Evolutionary conservation across 2,329 filamentous ascomycete genomes (phyloP), one percentile per base, ranked within the genome.

Genomic region (Paecilomyces niveus): DNA sequence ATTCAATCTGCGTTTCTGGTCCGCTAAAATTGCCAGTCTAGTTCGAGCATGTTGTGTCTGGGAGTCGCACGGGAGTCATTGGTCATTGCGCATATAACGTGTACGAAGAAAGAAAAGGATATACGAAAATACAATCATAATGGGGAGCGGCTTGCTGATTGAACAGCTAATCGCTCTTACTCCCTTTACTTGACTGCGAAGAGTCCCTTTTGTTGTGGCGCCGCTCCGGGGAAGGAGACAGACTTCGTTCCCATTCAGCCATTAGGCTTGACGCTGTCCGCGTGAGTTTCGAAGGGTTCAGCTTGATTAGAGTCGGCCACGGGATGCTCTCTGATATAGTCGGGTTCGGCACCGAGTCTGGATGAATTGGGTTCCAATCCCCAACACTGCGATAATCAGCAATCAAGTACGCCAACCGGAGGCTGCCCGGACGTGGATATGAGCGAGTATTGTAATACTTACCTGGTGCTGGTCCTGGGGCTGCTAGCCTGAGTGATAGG

Each of bases 171-270:
- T 73, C 69, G 53, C 65, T 69, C 61, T 72, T 72, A 63, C 64
- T 66, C 56, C 66, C 67, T 57, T 72, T 72, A 32, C 60, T 62
- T 8, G 61, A 57, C 5, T 58, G 59, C 33, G 66, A 60, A 35
- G 64, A 66, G 35, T 52, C 50, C 22, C 26, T 18, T 13, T 29
- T 52, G 22, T 21, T 52, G 21, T 21, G 22, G 60, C 55, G 53
- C 22, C 55, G 50, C 3, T 72, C 71, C 3, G 73, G 67, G 0
- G 82, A 78, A 33, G 85, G 80, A 1, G 83, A 85, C 13, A 92
- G 77, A 64, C 84, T 89, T 72, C 86, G 90, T 77, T 97, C 93
- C 90, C 91, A 96, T 70, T 96, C 92, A 63, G 87, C 89, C 85
- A 97, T 91, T 58, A 96, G 80, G 62, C 88, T 89, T 35, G 87